Evolutionary conservation across 805 yeast species (phyloP).

Genomic region (Suhomyces canberraensis): DNA sequence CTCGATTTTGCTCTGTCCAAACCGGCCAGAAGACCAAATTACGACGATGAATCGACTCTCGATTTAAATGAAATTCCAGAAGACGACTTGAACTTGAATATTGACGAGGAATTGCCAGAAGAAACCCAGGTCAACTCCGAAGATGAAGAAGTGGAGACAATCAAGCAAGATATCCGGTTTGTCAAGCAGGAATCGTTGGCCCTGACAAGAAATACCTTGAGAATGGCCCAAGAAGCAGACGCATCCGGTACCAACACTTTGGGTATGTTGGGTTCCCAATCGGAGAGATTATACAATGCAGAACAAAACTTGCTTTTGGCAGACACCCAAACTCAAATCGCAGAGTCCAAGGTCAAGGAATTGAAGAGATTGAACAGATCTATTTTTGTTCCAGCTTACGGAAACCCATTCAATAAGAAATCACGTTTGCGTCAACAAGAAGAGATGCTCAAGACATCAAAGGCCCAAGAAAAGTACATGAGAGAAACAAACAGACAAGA

Average conservation of each 20-base stretch:
- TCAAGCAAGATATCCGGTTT: constrained; percentile 77
- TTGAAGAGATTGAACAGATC: constrained; percentile 76
- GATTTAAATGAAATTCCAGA: constrained; percentile 33
- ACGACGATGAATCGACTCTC: constrained; percentile 21
- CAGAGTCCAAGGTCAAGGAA: constrained; percentile 79
- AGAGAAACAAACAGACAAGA: constrained; percentile 59
- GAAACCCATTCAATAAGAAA: constrained; percentile 85
- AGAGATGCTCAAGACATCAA: constrained; percentile 57
- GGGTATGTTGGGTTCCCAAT: constrained; percentile 92
- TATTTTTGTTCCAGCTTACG: constrained; percentile 72
- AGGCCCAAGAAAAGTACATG: constrained; percentile 58
- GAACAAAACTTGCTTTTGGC: constrained; percentile 76
- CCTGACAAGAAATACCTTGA: constrained; percentile 77
- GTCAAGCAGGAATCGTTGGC: constrained; percentile 85
- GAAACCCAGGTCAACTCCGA: constrained; percentile 48
- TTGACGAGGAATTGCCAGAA: constrained; percentile 35
- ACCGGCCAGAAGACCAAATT: constrained; percentile 18
- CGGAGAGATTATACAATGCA: constrained; percentile 76
- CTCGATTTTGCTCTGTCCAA: constrained; percentile 20
- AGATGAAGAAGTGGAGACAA: constrained; percentile 85
- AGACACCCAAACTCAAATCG: constrained; percentile 75
- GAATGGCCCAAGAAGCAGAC: constrained; percentile 48
- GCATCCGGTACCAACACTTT: constrained; percentile 62
- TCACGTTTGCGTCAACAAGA: constrained; percentile 73
- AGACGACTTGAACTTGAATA: constrained; percentile 38